phyloP scores from a whole-genome alignment of 179 eudicot genomes.

The Nepenthes alata region DNA sequence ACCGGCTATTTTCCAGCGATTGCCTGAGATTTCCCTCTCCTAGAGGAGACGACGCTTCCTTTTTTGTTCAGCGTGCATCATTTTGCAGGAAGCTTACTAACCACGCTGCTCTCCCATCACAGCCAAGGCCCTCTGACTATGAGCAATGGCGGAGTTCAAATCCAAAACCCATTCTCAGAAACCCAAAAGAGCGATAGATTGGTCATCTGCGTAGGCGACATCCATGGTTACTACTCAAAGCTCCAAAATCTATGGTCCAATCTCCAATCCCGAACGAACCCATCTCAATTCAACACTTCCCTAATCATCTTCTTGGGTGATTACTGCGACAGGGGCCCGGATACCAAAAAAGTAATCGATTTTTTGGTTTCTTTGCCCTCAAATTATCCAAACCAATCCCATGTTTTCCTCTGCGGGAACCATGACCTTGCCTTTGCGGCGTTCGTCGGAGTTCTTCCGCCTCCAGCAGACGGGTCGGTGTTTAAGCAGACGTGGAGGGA shows the following conservation, averaged over 20 bases:
- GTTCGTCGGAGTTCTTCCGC: constrained; percentile 45
- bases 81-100: no score
- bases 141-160: neutral
- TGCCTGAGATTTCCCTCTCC: no score
- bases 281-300: constrained; percentile 44
- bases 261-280: constrained; percentile 37
- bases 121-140: neutral
- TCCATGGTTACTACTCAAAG: constrained; percentile 66
- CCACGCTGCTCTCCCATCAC: neutral
- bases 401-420: constrained; percentile 72
- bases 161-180: neutral
- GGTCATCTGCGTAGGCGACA: constrained; percentile 65
- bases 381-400: constrained; percentile 55
- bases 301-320: constrained; percentile 71
- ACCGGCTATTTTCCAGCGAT: no score
- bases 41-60: no score
- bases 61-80: no score
- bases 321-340: constrained; percentile 80
- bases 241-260: constrained; percentile 69
- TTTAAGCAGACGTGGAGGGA: constrained; percentile 54
- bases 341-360: constrained; percentile 51
- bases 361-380: constrained; percentile 50
- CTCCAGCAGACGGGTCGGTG: constrained; percentile 37
- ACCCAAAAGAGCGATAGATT: constrained; percentile 14
- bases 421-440: constrained; percentile 80